Base-by-base conservation (phyloP, 2,329 filamentous ascomycete genomes). In the Ophiocordyceps camponoti-leonardi region DNA sequence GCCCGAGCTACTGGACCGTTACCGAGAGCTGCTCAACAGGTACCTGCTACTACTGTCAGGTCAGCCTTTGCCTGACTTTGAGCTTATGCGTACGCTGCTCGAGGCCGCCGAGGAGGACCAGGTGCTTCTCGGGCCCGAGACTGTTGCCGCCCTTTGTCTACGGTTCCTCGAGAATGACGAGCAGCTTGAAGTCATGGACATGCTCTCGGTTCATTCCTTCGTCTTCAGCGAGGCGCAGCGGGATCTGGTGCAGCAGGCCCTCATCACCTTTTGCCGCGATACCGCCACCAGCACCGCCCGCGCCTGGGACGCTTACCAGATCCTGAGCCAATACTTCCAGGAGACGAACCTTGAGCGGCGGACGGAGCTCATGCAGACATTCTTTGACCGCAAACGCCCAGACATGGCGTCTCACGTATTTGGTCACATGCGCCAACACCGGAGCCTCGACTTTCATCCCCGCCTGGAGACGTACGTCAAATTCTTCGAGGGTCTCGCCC, bases 391-490 rank as follows among this genome's bases (percentile, higher is more conserved):
- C 37, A 72, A 75, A 26, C 78, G 87, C 12, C 72, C 85, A 13
- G 88, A 96, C 55, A 87, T 95, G 73, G 88, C 85, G 3, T 79
- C 78, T 42, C 73, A 87, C 49, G 79, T 94, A 31, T 95, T 98
- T 61, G 84, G 84, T 14, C 86, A 95, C 59, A 96, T 96, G 88
- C 83, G 87, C n/a, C 73, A 82, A 44, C 81, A 87, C 51, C 69
- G 73, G 22, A 75, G 80, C 47, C 65, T 66, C 3, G 64, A 67
- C 1, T 74, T 77, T 20, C 76, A 82, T 1, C 86, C 92, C 0
- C 80, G 71, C 3, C 62, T 75, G 11, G 79, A 85, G 41, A 83
- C 83, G 6, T 98, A 98, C 57, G 73, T 85, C 4, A 66, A 72
- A 31, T 88, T 81, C 49, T 81, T 96, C 47, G 75, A 84, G 48